phyloP scores from a whole-genome alignment of 2,329 filamentous ascomycete species.

The Ustilaginoidea virens region DNA sequence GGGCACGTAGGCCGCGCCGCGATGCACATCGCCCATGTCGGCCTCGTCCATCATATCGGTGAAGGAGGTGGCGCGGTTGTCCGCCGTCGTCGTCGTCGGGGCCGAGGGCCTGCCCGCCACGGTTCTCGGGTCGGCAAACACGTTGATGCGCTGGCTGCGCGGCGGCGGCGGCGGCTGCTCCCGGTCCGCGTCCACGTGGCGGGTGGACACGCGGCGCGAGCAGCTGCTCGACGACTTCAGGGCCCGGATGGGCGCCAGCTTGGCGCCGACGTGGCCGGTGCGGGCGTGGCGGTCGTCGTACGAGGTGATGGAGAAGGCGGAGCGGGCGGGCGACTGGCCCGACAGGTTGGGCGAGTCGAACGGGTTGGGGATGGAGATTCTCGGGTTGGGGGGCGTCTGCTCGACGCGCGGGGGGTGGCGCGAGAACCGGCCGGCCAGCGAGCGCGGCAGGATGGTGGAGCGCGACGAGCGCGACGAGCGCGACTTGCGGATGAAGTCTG shows the following conservation, averaged over 20 bases:
- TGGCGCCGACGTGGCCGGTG: slow-evolving; percentile 12
- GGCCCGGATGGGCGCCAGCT: slow-evolving; percentile 21
- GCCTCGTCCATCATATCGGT: slow-evolving; percentile 37
- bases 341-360: slow-evolving; percentile 19
- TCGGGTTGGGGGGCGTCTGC: slow-evolving; percentile 1
- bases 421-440: not conserved
- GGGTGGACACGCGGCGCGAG: slow-evolving; percentile 14
- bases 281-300: slow-evolving; percentile 7
- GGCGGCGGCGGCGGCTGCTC: no score
- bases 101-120: slow-evolving; percentile 14
- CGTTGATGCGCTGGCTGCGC: slow-evolving; percentile 34
- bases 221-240: slow-evolving; percentile 18
- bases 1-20: slow-evolving; percentile 22
- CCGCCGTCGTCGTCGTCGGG: no score
- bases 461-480: slow-evolving; percentile 6
- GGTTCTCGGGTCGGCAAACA: slow-evolving; percentile 33
- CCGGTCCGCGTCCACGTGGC: slow-evolving; percentile 23
- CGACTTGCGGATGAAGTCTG: slow-evolving; percentile 36
- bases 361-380: slow-evolving; percentile 20
- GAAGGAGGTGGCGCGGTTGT: slow-evolving; percentile 30
- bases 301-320: not conserved
- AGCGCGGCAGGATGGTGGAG: no score
- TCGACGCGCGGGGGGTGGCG: no score
- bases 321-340: slow-evolving; percentile 6
- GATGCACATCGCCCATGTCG: slow-evolving; percentile 24